phyloP scores from a whole-genome alignment of 129 eudicot species.

The Erigeron canadensis region DNA sequence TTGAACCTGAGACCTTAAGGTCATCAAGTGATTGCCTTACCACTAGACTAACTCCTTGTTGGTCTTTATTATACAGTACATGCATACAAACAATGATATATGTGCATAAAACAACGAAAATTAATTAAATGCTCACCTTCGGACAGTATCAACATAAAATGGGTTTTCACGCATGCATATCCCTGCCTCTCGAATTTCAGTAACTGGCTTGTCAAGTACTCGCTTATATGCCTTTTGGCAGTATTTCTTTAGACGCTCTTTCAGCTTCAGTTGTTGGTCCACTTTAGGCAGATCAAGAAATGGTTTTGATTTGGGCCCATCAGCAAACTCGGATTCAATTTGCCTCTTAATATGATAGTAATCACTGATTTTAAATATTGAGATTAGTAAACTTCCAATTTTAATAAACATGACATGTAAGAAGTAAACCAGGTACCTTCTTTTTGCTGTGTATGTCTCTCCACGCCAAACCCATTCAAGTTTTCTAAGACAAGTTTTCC shows the following conservation, averaged over 20 bases:
- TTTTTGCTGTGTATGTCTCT: constrained; percentile 95
- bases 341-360: constrained; percentile 96
- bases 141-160: constrained; percentile 96
- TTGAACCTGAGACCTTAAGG: no score
- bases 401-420: constrained; percentile 14
- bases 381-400: constrained; percentile 12
- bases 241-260: constrained; percentile 88
- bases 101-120: constrained; percentile 5
- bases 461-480: constrained; percentile 99
- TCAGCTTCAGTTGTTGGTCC: constrained; percentile 86
- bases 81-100: not conserved
- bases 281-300: constrained; percentile 88
- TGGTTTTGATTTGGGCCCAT: constrained; percentile 57
- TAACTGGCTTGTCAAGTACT: constrained; percentile 81
- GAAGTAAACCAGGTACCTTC: constrained; percentile 58
- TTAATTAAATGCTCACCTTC: constrained; percentile 59
- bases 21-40: no score
- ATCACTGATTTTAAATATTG: constrained; percentile 52
- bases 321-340: constrained; percentile 89
- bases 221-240: constrained; percentile 99
- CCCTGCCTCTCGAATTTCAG: constrained; percentile 95
- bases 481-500: constrained; percentile 89
- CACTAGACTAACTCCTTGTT: no score
- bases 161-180: constrained; percentile 99
- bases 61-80: not conserved